Evolutionary conservation across 2,329 filamentous ascomycete species (phyloP).

Genomic region (Alternaria novae-zelandiae): DNA sequence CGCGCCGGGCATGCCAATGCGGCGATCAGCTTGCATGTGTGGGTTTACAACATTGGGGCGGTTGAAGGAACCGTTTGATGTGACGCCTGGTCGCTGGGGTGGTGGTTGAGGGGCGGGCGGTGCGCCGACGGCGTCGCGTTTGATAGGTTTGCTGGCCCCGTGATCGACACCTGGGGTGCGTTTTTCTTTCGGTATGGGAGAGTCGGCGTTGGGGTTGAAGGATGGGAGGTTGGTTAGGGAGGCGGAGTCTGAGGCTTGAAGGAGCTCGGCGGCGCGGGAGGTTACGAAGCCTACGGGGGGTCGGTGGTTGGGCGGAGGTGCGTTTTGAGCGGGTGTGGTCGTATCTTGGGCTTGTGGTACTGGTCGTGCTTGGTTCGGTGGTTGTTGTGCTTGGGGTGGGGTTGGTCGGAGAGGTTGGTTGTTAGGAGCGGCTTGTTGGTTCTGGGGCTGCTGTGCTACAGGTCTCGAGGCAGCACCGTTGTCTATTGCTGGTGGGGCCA

Average conservation of each 20-base stretch:
- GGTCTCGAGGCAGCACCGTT: constrained; percentile 26
- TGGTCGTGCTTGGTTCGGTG: constrained; percentile 18
- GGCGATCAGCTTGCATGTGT: constrained; percentile 53
- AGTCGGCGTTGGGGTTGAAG: constrained; percentile 58
- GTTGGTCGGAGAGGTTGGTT: constrained; percentile 33
- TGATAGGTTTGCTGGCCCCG: constrained; percentile 74
- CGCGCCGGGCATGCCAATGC: constrained; percentile 58
- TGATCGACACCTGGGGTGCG: constrained; percentile 90
- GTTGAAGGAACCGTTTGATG: constrained; percentile 20
- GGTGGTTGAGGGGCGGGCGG: constrained; percentile 22
- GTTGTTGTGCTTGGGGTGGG: constrained; percentile 34
- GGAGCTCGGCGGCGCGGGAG: constrained; percentile 51
- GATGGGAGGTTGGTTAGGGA: constrained; percentile 43
- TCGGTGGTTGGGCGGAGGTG: constrained; percentile 24
- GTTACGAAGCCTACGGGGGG: constrained; percentile 55
- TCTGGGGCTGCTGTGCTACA: constrained; percentile 26
- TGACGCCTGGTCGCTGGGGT: constrained; percentile 16
- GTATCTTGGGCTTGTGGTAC: constrained; percentile 17
- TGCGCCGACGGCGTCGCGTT: constrained; percentile 52
- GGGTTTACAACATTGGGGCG: constrained; percentile 57
- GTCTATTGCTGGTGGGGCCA: constrained; percentile 31
- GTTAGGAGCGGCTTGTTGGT: constrained; percentile 21
- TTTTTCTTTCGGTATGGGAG: constrained; percentile 73
- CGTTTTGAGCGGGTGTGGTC: constrained; percentile 18
- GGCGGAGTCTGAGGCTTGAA: constrained; percentile 46